Conservation (phyloP, 495 filamentous ascomycete species). For the Hypoxylon lienhwacheense region DNA sequence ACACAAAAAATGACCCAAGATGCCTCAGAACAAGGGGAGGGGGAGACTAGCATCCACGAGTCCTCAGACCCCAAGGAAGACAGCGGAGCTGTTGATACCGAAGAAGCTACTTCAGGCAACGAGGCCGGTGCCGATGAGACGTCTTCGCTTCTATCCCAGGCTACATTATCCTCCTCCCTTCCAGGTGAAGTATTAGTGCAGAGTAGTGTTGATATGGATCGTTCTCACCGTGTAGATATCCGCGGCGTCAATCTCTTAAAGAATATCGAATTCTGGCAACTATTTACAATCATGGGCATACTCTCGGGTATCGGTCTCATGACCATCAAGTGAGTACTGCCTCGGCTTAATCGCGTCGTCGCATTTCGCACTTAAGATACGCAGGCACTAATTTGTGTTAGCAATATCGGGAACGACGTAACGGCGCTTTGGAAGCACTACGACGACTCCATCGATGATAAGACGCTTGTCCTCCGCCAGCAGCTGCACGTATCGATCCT, state of each 20-base stretch:
- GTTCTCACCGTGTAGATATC: conserved; percentile 78
- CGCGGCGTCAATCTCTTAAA: conserved; percentile 79
- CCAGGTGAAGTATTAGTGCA: conserved; percentile 52
- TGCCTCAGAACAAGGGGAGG: conserved; percentile 24
- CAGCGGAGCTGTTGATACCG: conserved; percentile 41
- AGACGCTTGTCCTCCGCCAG: conserved; percentile 81
- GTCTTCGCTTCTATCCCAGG: conserved; percentile 78
- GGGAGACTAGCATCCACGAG: conserved; percentile 22
- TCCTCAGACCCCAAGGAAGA: conserved; percentile 28
- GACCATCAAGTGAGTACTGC: conserved; percentile 88
- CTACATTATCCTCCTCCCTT: conserved; percentile 44
- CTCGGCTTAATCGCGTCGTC: neutral
- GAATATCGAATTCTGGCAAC: conserved; percentile 82
- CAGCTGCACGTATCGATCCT: conserved; percentile 92
- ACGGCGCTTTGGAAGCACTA: conserved; percentile 76
- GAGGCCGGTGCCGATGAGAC: conserved; percentile 65
- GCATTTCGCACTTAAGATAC: neutral
- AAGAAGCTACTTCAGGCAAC: conserved; percentile 35
- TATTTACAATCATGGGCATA: conserved; percentile 82
- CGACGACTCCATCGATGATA: conserved; percentile 68
- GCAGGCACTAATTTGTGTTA: conserved; percentile 50
- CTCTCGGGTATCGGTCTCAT: conserved; percentile 92
- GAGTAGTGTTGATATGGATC: conserved; percentile 59
- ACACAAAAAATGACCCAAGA: conserved; percentile 32
- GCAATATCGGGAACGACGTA: conserved; percentile 96